Percentiles rank a stretch among this genome's conserved stretches.
Conservation (phyloP, 164 flowering plant genomes). For the Vitis cinerea region DNA sequence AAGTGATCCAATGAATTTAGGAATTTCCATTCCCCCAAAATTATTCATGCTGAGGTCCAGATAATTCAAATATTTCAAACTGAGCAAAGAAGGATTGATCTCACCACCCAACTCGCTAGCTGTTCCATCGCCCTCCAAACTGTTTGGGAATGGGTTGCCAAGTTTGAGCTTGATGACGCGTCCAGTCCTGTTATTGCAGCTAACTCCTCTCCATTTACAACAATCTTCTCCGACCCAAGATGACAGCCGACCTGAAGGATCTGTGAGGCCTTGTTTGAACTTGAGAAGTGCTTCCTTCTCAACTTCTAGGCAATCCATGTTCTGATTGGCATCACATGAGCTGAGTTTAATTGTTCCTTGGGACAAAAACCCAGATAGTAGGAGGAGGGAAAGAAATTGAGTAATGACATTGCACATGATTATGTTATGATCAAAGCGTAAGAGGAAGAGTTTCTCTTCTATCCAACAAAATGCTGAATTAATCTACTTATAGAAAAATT, state of each 20-base stretch:
- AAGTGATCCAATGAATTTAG: conserved; percentile 23
- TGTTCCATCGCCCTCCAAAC: not conserved
- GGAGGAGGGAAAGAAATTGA: too few species aligned
- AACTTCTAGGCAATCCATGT: not conserved
- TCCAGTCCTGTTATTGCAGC: conserved; percentile 18
- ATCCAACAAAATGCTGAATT: conserved; percentile 11
- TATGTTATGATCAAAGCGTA: too few species aligned
- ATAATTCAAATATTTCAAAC: conserved; percentile 14
- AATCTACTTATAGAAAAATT: too few species aligned
- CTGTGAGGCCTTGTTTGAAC: conserved; percentile 19
- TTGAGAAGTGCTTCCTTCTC: conserved; percentile 26
- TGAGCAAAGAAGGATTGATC: conserved; percentile 19
- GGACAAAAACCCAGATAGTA: too few species aligned
- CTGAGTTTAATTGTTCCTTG: too few species aligned
- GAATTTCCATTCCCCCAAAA: conserved; percentile 20
- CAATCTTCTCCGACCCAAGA: conserved; percentile 30
- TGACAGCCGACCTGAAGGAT: conserved; percentile 22
- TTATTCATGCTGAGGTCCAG: conserved; percentile 26
- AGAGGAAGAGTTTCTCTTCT: too few species aligned
- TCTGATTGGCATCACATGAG: too few species aligned
- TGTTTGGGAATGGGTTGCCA: not conserved
- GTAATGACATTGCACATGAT: too few species aligned
- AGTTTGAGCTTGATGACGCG: conserved; percentile 19
- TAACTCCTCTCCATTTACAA: conserved; percentile 30
- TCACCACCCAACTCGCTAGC: conserved; percentile 13